Percentiles rank a stretch among this genome's conserved stretches.
These are phyloP conservation scores for Suillus clintonianus DNA, from an alignment of 768 basidiomycete species.

Conservation along the genomic window DNA sequence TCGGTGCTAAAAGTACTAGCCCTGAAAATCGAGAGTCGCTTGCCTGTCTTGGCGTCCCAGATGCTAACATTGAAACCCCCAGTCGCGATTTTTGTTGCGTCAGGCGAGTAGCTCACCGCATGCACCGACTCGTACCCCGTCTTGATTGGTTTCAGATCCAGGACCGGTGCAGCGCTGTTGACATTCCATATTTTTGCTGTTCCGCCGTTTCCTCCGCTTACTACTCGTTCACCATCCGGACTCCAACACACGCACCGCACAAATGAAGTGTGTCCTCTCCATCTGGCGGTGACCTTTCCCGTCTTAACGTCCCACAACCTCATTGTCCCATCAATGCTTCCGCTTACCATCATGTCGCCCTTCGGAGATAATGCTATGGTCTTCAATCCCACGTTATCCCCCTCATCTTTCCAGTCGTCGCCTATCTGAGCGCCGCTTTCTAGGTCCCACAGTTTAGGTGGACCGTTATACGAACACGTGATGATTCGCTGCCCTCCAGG, in stretches of 20 bases:
- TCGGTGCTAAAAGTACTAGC: too few species aligned
- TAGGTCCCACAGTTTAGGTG: background rate
- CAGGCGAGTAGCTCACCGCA: constrained; percentile 29
- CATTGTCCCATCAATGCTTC: constrained; percentile 18
- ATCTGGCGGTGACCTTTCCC: constrained; percentile 10
- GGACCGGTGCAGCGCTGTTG: background rate
- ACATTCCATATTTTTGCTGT: background rate
- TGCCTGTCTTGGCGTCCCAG: constrained; percentile 30
- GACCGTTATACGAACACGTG: background rate
- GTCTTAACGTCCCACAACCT: constrained; percentile 25
- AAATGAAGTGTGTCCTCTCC: constrained; percentile 19
- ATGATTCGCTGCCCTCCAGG: background rate
- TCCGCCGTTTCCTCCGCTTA: background rate
- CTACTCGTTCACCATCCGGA: background rate
- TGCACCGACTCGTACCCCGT: constrained; percentile 16
- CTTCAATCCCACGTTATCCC: background rate
- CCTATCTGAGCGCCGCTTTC: background rate
- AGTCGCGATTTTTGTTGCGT: constrained; percentile 27
- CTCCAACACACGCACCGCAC: constrained; percentile 31
- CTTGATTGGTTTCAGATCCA: constrained; percentile 15
- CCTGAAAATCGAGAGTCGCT: constrained; percentile 2
- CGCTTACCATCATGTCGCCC: constrained; percentile 22
- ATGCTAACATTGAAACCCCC: constrained; percentile 28
- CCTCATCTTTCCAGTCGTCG: background rate
- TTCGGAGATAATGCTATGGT: constrained; percentile 31